These are phyloP conservation scores for Trichosporon asahii DNA, from an alignment of 1,284 basidiomycete species.

Conservation along the genomic window DNA sequence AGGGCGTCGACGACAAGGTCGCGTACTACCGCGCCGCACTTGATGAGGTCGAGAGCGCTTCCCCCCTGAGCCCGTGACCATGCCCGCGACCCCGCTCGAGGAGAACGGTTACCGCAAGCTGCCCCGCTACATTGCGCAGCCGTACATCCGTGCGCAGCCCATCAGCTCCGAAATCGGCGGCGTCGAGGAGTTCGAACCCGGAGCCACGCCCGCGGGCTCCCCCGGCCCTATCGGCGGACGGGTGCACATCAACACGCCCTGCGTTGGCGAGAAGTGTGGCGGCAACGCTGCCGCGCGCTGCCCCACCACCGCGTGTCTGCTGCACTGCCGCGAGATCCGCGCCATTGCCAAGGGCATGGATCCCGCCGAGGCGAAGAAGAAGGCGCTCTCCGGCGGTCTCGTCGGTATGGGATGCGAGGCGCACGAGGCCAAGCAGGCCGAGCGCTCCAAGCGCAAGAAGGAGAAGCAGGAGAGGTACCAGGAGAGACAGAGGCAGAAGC, in stretches of 20 bases:
- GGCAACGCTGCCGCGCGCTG: slow-evolving; percentile 41
- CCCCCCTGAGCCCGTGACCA: slow-evolving; percentile 49
- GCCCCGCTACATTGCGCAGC: slow-evolving; percentile 81
- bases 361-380: slow-evolving; percentile 31
- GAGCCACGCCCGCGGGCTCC: slow-evolving; percentile 11
- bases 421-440: slow-evolving; percentile 51
- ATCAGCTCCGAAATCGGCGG: slow-evolving; percentile 28
- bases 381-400: slow-evolving; percentile 33
- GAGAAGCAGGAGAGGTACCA: slow-evolving; percentile 31
- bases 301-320: slow-evolving; percentile 43
- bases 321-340: slow-evolving; percentile 46
- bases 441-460: slow-evolving; percentile 39
- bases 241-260: slow-evolving; percentile 7
- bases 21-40: slow-evolving; percentile 59
- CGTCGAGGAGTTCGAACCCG: slow-evolving; percentile 3
- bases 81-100: slow-evolving; percentile 36
- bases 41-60: slow-evolving; percentile 63
- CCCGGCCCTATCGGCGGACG: slow-evolving; percentile 22
- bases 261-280: slow-evolving; percentile 15
- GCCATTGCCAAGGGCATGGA: slow-evolving; percentile 42
- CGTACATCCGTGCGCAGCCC: slow-evolving; percentile 65
- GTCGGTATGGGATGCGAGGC: slow-evolving; percentile 50
- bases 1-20: slow-evolving; percentile 36
- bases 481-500: slow-evolving; percentile 9
- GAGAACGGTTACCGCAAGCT: slow-evolving; percentile 56